Base-by-base conservation (phyloP, 1,139 yeast species). In the Hanseniaspora uvarum region DNA sequence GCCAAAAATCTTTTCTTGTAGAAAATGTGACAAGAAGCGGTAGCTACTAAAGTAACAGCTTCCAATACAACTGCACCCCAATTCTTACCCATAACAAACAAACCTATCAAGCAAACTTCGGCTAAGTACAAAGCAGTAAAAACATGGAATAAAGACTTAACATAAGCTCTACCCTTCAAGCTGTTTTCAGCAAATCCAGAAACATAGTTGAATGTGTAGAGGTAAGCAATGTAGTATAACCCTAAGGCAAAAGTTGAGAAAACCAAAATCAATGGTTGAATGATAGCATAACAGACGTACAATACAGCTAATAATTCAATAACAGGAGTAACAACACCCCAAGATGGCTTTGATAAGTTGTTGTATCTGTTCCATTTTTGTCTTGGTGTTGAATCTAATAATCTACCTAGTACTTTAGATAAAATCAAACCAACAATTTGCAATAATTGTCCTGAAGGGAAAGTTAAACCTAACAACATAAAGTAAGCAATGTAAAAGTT, bases 261-360 rank as follows among this genome's bases (percentile, higher is more conserved):
- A 1, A 85, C 61, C 28, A 86, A 69, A 5, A 88, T 77, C 51
- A 86, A 62, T 8, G 96, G 96, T 1, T 95, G 79, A 31, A 88
- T 81, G 16, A 87, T 76, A 2, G 88, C 75, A 62, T 86, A 87
- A 1, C 83, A 79, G 24, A 88, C 63, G 3, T 85, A 83, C 56
- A 88, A 81, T 14, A 84, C 78, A 2, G 82, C 83, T 63, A 84
- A 74, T 28, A 85, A 78, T 41, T 94, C 83, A 56, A 80, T 78
- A 0, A 78, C 73, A 0, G 96, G 94, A 62, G 83, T 87, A 1
- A 77, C 67, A 1, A 86, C 75, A 2, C 96, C 95, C 88, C 92
- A 85, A 47, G 74, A 70, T 10, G 82, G 74, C 39, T 70, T 69
- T 1, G 75, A 66, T 31, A 79, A 66, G 1, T 63, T 70, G 23